phyloP scores from a whole-genome alignment of 768 basidiomycete species.

The Phaffia tasmanica region DNA sequence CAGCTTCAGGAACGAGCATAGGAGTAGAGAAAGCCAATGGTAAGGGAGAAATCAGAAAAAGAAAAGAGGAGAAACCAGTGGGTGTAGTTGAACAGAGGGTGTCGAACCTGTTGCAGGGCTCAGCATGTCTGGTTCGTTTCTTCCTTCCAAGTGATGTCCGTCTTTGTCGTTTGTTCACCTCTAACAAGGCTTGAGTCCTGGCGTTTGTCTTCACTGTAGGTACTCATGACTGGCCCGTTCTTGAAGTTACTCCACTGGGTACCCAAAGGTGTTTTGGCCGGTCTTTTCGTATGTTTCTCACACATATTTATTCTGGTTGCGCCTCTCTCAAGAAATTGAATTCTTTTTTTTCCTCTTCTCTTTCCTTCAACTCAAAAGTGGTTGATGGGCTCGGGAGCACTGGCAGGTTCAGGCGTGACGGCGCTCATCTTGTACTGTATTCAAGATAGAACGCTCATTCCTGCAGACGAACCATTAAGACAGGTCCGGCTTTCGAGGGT shows the following conservation, averaged over 20 bases:
- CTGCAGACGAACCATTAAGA: slow-evolving; percentile 55
- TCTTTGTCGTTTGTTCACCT: no score
- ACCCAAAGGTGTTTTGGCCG: slow-evolving; percentile 63
- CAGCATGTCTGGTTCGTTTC: slow-evolving; percentile 43
- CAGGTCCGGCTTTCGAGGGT: slow-evolving; percentile 65
- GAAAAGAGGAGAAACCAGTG: slow-evolving; percentile 35
- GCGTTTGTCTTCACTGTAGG: slow-evolving; percentile 42
- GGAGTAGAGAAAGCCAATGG: not conserved
- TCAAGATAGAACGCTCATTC: slow-evolving; percentile 55
- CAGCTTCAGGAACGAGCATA: not conserved
- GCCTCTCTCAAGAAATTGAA: not conserved
- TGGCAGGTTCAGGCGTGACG: slow-evolving; percentile 72
- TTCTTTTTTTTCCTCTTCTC: not conserved
- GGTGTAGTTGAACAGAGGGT: slow-evolving; percentile 85
- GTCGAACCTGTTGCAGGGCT: slow-evolving; percentile 76
- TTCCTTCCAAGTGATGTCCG: not conserved
- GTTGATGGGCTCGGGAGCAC: slow-evolving; percentile 82
- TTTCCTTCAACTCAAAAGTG: slow-evolving; percentile 40
- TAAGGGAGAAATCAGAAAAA: no score
- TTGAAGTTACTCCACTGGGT: slow-evolving; percentile 56
- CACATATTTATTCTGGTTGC: not conserved
- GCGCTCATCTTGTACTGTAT: slow-evolving; percentile 67
- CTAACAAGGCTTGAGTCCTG: slow-evolving; percentile 15
- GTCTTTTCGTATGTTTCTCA: slow-evolving; percentile 32
- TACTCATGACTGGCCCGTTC: slow-evolving; percentile 66